Evolutionary conservation across 306 rosid species (phyloP), one percentile per base, ranked within the genome.

Genomic region (Medicago truncatula): DNA sequence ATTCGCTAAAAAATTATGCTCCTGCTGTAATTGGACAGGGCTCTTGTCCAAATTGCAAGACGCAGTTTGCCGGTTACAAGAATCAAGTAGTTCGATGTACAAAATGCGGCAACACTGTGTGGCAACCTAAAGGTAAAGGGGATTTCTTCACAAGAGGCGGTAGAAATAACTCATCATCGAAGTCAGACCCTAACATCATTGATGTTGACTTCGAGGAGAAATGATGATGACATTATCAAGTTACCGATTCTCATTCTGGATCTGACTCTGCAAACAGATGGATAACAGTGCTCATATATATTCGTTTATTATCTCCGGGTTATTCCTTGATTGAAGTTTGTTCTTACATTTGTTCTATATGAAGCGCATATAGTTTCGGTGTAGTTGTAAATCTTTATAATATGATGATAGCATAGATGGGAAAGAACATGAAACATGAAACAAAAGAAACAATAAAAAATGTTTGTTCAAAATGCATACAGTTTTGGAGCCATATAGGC

Each of bases 141-240:
- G 87, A 87, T 79, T 85, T 70, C 91, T 89, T 72, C 63, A 83
- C 91, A 17, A 83, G 85, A 66, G 89, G 64, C 34, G 80, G 87
- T 31, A 80, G 78, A 79, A 86, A 78, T n/a, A 65, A 25, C 12
- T 74, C 91, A 41, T 4, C 82, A 9, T 87, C 96, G 6, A 94
- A 86, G 85, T 87, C 94, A 2, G 88, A 88, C 4, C 92, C 95
- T 67, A 78, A 95, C 18, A 84, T 95, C 39, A 95, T 95, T 10
- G 98, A 95, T 70, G 97, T 95, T 2, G 98, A 95, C 66, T 95
- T 92, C 73, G 98, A 95, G 87, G 97, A 95, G 92, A 95, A 80
- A 87, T 89, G 86, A 92, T n/a, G 80, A 90, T 14, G 78, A 54
- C 46, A 61, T 62, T 40, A 43, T 10, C 16, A 12, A 67, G 28